phyloP scores from a whole-genome alignment of 2,329 filamentous ascomycete species.

The Trichoderma pleuroti region DNA sequence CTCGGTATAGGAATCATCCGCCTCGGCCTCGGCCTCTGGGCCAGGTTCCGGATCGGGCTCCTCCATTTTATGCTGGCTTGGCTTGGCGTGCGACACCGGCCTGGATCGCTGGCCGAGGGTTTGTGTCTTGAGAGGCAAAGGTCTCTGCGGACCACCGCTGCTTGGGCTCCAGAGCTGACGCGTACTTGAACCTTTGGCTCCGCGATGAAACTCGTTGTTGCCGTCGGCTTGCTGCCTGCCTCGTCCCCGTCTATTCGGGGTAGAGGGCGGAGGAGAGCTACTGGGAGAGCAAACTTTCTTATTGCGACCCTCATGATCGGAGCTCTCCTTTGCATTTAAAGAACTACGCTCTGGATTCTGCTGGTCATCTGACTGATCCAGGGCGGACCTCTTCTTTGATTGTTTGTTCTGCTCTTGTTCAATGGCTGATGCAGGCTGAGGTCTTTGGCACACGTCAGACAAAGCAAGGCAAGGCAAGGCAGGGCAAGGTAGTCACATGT shows the following conservation, averaged over 20 bases:
- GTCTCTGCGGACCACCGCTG: constrained; percentile 20
- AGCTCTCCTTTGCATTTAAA: constrained; percentile 3
- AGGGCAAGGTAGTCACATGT: not conserved
- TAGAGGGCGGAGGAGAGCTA: constrained; percentile 22
- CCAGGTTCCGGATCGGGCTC: not conserved
- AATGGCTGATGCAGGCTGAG: not conserved
- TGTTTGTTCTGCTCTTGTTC: not conserved
- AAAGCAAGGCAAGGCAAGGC: not conserved
- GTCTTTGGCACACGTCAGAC: not conserved
- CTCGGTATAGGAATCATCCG: not conserved
- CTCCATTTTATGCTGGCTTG: not conserved
- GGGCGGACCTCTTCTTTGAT: not conserved
- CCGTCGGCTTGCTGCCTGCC: constrained; percentile 19
- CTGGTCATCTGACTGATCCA: not conserved
- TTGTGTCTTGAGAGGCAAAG: constrained; percentile 8
- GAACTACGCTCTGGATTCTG: not conserved
- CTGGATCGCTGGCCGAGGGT: not conserved
- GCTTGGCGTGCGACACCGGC: not conserved
- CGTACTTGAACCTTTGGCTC: constrained; percentile 23
- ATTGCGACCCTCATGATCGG: constrained; percentile 21
- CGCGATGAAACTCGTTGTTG: constrained; percentile 27
- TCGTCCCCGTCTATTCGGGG: constrained; percentile 18
- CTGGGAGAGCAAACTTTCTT: constrained; percentile 31
- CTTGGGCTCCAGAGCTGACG: constrained; percentile 31
- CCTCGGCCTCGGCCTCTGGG: not conserved